phyloP scores from a whole-genome alignment of 2,329 filamentous ascomycete species.

The Decorospora gaudefroyi region DNA sequence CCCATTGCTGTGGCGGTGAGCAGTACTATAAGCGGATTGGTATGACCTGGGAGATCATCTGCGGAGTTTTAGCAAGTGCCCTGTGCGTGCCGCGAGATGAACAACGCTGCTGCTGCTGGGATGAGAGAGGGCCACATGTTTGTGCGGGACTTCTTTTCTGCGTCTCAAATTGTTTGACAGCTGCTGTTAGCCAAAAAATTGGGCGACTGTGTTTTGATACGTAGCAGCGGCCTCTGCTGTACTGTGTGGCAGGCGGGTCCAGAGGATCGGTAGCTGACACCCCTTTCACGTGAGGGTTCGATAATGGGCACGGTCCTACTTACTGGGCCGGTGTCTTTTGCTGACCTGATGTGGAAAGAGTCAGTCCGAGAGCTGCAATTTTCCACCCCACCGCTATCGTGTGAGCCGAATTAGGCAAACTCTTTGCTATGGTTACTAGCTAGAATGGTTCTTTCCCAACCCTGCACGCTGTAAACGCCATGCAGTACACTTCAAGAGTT shows the following conservation, averaged over 20 bases:
- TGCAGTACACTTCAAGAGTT: not conserved
- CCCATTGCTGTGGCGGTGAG: constrained; percentile 29
- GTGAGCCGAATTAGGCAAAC: constrained; percentile 26
- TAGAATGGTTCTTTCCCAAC: constrained; percentile 8
- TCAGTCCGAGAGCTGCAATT: constrained; percentile 29
- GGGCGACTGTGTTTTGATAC: constrained; percentile 34
- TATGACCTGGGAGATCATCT: constrained; percentile 31
- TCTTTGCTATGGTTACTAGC: constrained; percentile 29
- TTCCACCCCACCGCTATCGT: constrained; percentile 23
- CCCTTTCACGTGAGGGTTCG: constrained; percentile 39
- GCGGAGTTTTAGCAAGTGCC: constrained; percentile 25
- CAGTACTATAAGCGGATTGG: constrained; percentile 20
- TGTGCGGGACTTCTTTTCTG: constrained; percentile 11
- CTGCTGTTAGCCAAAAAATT: not conserved
- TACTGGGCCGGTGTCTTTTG: constrained; percentile 35
- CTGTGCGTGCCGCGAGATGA: constrained; percentile 25
- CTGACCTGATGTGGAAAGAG: constrained; percentile 35
- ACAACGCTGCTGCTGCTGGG: constrained; percentile 22
- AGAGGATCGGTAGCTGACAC: constrained; percentile 16
- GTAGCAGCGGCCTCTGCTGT: constrained; percentile 14
- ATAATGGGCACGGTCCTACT: constrained; percentile 30
- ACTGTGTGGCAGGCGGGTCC: constrained; percentile 19
- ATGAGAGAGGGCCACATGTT: constrained; percentile 23
- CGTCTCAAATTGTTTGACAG: constrained; percentile 13
- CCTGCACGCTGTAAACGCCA: too few relatives aligned